Percentiles rank a stretch among this genome's conserved stretches.
Evolutionary conservation across 2,329 filamentous ascomycete genomes (phyloP).

Genomic region (Fusarium aywerte): DNA sequence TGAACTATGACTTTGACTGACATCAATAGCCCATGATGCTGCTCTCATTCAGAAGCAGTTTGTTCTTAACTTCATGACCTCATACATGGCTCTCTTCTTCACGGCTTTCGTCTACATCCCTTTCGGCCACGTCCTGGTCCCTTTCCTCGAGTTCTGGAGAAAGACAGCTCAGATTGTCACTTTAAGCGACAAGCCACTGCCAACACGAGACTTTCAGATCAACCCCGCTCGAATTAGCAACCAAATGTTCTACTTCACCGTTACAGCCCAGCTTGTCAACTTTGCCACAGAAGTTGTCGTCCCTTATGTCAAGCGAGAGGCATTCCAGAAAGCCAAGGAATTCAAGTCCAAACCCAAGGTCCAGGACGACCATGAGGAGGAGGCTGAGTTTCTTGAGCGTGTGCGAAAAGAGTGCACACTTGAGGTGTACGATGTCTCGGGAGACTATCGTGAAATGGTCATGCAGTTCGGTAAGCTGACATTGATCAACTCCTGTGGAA

Average conservation of each 20-base stretch:
- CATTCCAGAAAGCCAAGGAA: conserved; percentile 81
- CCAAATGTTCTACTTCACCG: conserved; percentile 95
- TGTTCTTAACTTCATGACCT: conserved; percentile 95
- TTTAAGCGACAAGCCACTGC: conserved; percentile 77
- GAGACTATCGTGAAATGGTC: conserved; percentile 93
- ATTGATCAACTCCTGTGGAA: background rate
- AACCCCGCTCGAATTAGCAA: conserved; percentile 85
- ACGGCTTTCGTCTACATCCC: conserved; percentile 96
- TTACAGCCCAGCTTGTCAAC: conserved; percentile 92
- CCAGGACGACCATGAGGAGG: conserved; percentile 75
- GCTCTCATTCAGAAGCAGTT: conserved; percentile 94
- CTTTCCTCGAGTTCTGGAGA: conserved; percentile 85
- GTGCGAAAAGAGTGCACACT: conserved; percentile 87
- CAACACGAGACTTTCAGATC: conserved; percentile 76
- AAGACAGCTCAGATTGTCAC: conserved; percentile 79
- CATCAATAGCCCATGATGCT: conserved; percentile 73
- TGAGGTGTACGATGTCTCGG: conserved; percentile 86
- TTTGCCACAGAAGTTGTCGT: conserved; percentile 86
- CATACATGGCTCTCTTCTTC: conserved; percentile 90
- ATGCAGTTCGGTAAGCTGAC: conserved; percentile 74
- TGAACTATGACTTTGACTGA: conserved; percentile 13
- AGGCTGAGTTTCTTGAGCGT: conserved; percentile 80
- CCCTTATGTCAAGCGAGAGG: conserved; percentile 83
- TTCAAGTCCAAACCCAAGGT: conserved; percentile 69
- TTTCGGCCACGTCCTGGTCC: conserved; percentile 84